These are phyloP conservation scores for Hymenoscyphus repandus DNA, from an alignment of 2,329 filamentous ascomycete species.

Conservation along the genomic window DNA sequence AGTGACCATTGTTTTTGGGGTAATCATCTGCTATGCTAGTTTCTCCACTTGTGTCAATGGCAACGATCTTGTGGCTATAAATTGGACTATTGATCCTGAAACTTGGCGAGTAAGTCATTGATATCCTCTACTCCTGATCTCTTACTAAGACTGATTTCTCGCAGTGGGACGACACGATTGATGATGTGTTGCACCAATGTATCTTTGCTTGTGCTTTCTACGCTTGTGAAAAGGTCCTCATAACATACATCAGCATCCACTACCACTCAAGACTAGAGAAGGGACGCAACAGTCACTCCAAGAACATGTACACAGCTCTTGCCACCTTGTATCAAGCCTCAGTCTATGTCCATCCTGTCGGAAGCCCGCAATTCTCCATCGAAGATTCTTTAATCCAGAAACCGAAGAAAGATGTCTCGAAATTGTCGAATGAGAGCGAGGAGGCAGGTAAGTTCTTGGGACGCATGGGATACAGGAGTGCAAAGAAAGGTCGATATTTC, in stretches of 20 bases:
- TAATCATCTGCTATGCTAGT: background rate
- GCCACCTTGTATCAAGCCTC: conserved; percentile 85
- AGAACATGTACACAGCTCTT: conserved; percentile 69
- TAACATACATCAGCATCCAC: conserved; percentile 36
- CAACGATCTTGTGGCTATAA: background rate
- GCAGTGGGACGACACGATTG: background rate
- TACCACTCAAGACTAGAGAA: conserved; percentile 49
- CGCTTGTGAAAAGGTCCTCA: background rate
- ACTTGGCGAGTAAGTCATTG: background rate
- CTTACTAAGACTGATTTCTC: background rate
- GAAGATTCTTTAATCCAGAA: conserved; percentile 83
- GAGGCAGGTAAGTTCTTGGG: conserved; percentile 4
- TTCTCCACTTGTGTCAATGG: background rate
- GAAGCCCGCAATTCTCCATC: conserved; percentile 80
- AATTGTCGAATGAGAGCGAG: conserved; percentile 1
- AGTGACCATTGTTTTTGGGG: background rate
- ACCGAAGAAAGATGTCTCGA: conserved; percentile 30
- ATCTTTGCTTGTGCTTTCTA: background rate
- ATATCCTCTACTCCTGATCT: background rate
- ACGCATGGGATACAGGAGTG: conserved; percentile 74
- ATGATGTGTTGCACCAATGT: background rate
- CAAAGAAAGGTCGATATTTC: conserved; percentile 88
- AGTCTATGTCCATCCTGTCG: conserved; percentile 78
- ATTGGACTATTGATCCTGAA: background rate
- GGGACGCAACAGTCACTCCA: conserved; percentile 71